Base-by-base conservation (phyloP, 345 rosid species). In the Eucalyptus paniculata region DNA sequence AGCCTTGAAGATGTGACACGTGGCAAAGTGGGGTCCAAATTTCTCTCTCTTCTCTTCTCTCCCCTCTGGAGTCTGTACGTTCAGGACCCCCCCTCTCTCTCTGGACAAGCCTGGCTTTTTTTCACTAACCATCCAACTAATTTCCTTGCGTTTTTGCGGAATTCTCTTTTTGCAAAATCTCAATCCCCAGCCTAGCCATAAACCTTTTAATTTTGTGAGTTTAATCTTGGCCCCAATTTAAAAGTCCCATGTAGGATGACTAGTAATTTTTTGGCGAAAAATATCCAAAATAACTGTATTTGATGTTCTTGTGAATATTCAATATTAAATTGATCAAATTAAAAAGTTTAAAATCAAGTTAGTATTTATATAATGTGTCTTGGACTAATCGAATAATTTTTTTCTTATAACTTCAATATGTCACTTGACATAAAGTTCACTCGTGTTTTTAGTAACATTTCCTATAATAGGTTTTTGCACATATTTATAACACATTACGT, bases 301-400 rank as follows among this genome's bases (percentile, higher is more conserved):
- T 53, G 4, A 53, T 1, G 0, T 53, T 53, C 4, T 53, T 18
- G 4, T 53, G 0, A 56, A 56, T 1, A 3, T 24, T 65, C 5
- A 7, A 1, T 4, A 72, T 24, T 37, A 6, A 2, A 37, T 21
- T 11, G 1, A 2, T 0, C 1, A 32, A 17, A 8, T 8, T 32
- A 1, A 17, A 69, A 69, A 8, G 0, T 67, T 67, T 4, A 4
- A 30, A 14, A 14, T 1, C 0, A 67, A 67, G 0, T 0, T 1
- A 0, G 0, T 5, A 21, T 72, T 4, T 0, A 0, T 2, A 37
- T 6, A 10, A 19, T 19, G 24, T 19, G 3, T 6, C 6, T 6
- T 11, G 8, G 15, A 37, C 1, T 3, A 3, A 21, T 37, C 0
- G 2, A 0, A 1, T 77, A 77, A 77, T 37, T 37, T 77, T 21